phyloP scores from a whole-genome alignment of 2,329 filamentous ascomycete species.

The Chaetoscypha palmicola region DNA sequence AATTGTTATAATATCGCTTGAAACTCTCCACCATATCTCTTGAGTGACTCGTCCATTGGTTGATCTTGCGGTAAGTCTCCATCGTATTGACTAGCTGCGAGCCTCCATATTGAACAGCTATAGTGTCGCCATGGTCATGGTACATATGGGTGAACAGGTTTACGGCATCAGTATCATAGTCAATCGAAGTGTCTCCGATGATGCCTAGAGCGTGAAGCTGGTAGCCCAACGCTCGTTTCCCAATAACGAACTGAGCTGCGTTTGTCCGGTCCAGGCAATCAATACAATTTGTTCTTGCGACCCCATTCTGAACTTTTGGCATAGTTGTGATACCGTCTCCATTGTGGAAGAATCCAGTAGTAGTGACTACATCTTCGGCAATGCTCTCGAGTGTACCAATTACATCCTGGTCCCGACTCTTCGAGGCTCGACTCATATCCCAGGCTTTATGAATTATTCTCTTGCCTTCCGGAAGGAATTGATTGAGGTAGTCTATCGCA shows the following conservation, averaged over 20 bases:
- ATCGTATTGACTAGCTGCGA: conserved; percentile 98
- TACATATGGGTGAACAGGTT: conserved; percentile 98
- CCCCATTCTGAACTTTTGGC: conserved; percentile 75
- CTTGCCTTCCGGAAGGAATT: conserved; percentile 76
- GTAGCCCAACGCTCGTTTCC: conserved; percentile 84
- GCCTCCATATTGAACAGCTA: conserved; percentile 94
- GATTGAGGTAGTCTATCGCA: conserved; percentile 86
- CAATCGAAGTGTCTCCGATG: conserved; percentile 67
- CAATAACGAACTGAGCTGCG: conserved; percentile 95
- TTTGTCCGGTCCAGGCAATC: conserved; percentile 97
- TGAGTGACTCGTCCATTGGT: conserved; percentile 96
- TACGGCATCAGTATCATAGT: conserved; percentile 92
- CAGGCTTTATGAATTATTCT: conserved; percentile 92
- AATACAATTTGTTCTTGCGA: conserved; percentile 94
- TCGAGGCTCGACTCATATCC: conserved; percentile 96
- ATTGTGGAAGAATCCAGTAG: conserved; percentile 93
- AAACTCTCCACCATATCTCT: conserved; percentile 99
- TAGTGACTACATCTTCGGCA: conserved; percentile 75
- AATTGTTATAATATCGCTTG: conserved; percentile 98
- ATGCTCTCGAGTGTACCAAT: conserved; percentile 87
- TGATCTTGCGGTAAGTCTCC: conserved; percentile 98
- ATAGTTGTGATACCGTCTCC: conserved; percentile 63
- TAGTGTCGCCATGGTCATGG: conserved; percentile 95
- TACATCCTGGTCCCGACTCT: conserved; percentile 86
- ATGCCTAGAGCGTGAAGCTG: conserved; percentile 90